Base-by-base conservation (phyloP, 345 rosid genomes). In the Brassica juncea region DNA sequence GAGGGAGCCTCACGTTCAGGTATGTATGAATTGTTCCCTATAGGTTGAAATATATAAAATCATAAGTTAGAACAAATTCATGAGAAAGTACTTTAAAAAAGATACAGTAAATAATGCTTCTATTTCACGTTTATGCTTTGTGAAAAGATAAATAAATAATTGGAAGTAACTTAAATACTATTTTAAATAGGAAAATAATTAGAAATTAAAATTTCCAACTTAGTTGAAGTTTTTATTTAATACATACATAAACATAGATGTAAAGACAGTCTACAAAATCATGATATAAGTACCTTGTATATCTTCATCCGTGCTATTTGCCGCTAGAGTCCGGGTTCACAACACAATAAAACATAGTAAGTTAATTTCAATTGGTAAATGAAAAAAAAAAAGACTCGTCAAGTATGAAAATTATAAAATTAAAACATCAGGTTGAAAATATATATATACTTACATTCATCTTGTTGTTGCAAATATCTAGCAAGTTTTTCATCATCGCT, bases 1-100 rank as follows among this genome's bases (percentile, higher is more conserved):
- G 68, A 78, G 3, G 61, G 61, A 65, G 14, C 35, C 30, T 78
- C 72, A 57, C 72, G 67, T 65, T 78, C 49, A 71, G 81, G 63
- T 55, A 65, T 71, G 72, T 28, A 71, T 0, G 81, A 71, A 78
- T 27, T 71, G 66, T 71, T 71, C 61, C 42, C 81, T 78, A 49
- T 16, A 77, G 5, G 28, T 54, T 52, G 10, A 70, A 77, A 70
- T 4, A 4, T 52, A 52, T 12, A 64, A 11, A 1, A 11, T 54
- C 25, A 52, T n/a, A 52, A 52, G 57, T n/a, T 52, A 52, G 57
- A 71, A 62, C 7, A 52, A 52, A 52, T 6, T 52, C 16, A 1
- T 52, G 16, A 52, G 19, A 55, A 9, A 8, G 3, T 23, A n/a
- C 15, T 23, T 47, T 1, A 3, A 12, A 49, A 2, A 8, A 34